Base-by-base conservation (phyloP, 2,329 filamentous ascomycete species). In the Emericellopsis cladophorae region DNA sequence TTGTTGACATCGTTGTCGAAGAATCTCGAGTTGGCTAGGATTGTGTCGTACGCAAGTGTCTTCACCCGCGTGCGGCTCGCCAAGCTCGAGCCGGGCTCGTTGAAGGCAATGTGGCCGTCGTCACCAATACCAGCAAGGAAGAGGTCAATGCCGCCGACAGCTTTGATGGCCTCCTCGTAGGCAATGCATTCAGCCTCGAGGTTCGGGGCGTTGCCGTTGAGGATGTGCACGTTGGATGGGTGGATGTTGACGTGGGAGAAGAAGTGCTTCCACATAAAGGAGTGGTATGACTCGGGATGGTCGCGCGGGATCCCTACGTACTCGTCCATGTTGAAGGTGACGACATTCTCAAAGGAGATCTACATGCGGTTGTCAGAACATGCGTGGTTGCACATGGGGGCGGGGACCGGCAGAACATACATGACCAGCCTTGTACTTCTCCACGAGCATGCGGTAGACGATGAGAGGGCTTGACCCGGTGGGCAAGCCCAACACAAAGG, bases 241-340 rank as follows among this genome's bases (percentile, higher is more conserved):
- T 79, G 74, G 50, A 92, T 81, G 55, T 93, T 84, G 51, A 92
- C 80, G 50, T 77, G 85, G 35, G 82, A 85, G 69, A 93, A 93
- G 70, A 93, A 87, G 64, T 92, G 74, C 62, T 84, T 85, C 74
- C 88, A 93, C 86, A 93, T 92, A 68, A 92, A 93, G 48, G 80
- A 84, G 66, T 93, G 86, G 63, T 93, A 93, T 53, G 81, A 87
- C 59, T 92, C 80, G 11, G 84, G 79, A 57, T 93, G 84, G 51
- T 89, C 84, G 53, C 84, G 78, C 29, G 85, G 81, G 46, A 93
- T 74, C 43, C 82, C 84, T 49, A 92, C 84, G 54, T 93, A 93
- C 64, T 93, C 86, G 62, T 93, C 86, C 86, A 92, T 92, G 62
- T 92, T 92, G 70, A 93, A 93, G 22, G 86, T 93, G 55, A 92